Evolutionary conservation across 768 basidiomycete genomes (phyloP).

Genomic region (Tylopilus plumbeoviolaceoides): DNA sequence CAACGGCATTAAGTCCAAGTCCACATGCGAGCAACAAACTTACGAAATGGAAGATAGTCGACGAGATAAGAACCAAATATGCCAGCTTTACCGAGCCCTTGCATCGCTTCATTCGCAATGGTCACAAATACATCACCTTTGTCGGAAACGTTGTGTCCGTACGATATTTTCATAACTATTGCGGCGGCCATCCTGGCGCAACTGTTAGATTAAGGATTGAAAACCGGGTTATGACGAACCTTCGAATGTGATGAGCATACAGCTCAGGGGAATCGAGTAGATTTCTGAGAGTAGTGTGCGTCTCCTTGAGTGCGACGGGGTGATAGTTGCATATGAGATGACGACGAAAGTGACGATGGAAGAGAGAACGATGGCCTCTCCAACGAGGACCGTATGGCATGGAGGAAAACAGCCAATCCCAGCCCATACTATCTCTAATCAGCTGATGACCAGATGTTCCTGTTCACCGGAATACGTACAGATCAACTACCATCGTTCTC

Average conservation of each 20-base stretch:
- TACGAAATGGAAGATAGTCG: constrained; percentile 32
- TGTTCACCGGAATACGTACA: constrained; percentile 30
- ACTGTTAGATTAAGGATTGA: neutral
- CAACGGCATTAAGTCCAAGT: neutral
- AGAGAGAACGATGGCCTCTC: constrained; percentile 36
- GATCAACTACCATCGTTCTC: constrained; percentile 40
- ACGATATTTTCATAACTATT: constrained; percentile 39
- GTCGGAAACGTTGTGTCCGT: constrained; percentile 37
- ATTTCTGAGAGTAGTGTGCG: constrained; percentile 36
- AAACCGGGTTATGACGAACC: constrained; percentile 15
- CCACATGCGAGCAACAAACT: constrained; percentile 8
- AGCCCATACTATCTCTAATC: constrained; percentile 37
- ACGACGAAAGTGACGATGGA: constrained; percentile 37
- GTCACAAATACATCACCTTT: constrained; percentile 38
- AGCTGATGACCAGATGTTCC: neutral
- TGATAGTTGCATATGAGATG: constrained; percentile 25
- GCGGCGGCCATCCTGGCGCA: constrained; percentile 32
- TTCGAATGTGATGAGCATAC: constrained; percentile 36
- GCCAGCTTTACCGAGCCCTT: constrained; percentile 34
- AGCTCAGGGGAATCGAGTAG: constrained; percentile 35
- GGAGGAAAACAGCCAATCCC: constrained; percentile 44
- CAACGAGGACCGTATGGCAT: constrained; percentile 36
- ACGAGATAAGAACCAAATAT: constrained; percentile 44
- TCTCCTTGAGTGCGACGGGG: constrained; percentile 30
- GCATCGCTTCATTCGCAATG: constrained; percentile 37